Evolutionary conservation across 2,329 filamentous ascomycete species (phyloP).

Genomic region (Fusarium sp.): DNA sequence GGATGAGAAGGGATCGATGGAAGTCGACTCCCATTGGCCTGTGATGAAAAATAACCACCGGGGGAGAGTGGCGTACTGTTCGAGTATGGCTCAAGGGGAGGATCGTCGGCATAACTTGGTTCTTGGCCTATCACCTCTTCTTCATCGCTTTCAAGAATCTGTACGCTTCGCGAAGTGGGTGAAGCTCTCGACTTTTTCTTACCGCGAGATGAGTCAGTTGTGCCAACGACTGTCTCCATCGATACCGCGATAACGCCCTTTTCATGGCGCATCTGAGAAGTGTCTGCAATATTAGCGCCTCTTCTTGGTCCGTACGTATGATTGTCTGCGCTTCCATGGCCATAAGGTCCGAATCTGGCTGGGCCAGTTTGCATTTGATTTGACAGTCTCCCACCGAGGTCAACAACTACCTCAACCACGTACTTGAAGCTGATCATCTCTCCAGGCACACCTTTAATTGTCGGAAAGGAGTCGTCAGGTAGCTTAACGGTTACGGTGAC

Average conservation of each 20-base stretch:
- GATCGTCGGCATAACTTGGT: constrained; percentile 37
- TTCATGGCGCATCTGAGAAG: constrained; percentile 84
- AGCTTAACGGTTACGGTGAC: constrained; percentile 87
- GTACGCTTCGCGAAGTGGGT: constrained; percentile 45
- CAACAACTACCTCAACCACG: constrained; percentile 90
- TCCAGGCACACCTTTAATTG: constrained; percentile 88
- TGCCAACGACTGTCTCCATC: constrained; percentile 90
- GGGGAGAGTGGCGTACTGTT: constrained; percentile 35
- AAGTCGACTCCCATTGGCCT: constrained; percentile 54
- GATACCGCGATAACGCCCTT: constrained; percentile 91
- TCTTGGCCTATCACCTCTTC: constrained; percentile 45
- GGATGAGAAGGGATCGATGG: constrained; percentile 41
- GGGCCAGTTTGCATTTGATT: constrained; percentile 75
- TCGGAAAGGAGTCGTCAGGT: constrained; percentile 91
- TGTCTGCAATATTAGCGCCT: constrained; percentile 81
- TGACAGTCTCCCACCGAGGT: constrained; percentile 87
- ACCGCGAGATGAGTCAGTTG: constrained; percentile 73
- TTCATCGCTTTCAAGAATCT: constrained; percentile 49
- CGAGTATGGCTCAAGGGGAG: constrained; percentile 34
- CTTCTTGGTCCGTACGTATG: constrained; percentile 49
- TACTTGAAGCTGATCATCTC: constrained; percentile 97
- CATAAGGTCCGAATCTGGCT: constrained; percentile 54
- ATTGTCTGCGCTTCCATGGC: constrained; percentile 45
- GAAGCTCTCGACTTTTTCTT: constrained; percentile 45
- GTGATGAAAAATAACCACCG: constrained; percentile 44